A percentile compares a stretch with the other conserved stretches of the same genome.
These are phyloP conservation scores for Aspergillus saccharolyticus DNA, from an alignment of 495 filamentous ascomycete genomes.

Conservation along the genomic window DNA sequence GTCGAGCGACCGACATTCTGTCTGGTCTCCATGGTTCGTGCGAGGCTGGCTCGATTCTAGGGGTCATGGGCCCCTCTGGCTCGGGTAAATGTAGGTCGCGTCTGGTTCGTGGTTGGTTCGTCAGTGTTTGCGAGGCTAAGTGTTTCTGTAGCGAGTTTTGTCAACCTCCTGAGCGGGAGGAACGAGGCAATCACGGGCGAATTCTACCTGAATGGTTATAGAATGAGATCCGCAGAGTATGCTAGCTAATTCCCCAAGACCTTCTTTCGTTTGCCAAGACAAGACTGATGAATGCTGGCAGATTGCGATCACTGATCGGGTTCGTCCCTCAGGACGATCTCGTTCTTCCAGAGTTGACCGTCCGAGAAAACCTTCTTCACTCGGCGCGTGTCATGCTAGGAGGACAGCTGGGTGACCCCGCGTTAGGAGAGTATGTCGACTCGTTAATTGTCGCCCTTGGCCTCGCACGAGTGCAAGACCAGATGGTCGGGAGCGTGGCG, in stretches of 20 bases:
- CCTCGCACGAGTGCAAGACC: too few species aligned
- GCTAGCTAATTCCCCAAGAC: too few species aligned
- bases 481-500: background rate
- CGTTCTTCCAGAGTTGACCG: constrained; percentile 45
- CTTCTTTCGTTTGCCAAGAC: too few species aligned
- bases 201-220: too few species aligned
- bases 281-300: too few species aligned
- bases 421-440: too few species aligned
- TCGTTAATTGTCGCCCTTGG: too few species aligned
- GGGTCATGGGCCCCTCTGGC: background rate
- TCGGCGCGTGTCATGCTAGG: constrained; percentile 41
- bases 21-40: background rate
- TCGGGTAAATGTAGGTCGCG: background rate
- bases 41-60: background rate
- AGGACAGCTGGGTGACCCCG: background rate
- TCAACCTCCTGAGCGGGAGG: too few species aligned
- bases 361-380: constrained; percentile 49
- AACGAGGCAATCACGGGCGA: too few species aligned
- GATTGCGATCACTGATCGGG: constrained; percentile 32
- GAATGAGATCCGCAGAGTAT: too few species aligned
- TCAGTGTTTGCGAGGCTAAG: too few species aligned
- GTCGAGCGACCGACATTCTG: background rate
- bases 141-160: too few species aligned
- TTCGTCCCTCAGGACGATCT: constrained; percentile 53
- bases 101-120: background rate